A percentile compares a stretch with the other conserved stretches of the same genome.
These are phyloP conservation scores for Chlorella vulgaris DNA, from an alignment of 139 green algal genomes.

Conservation along the genomic window DNA sequence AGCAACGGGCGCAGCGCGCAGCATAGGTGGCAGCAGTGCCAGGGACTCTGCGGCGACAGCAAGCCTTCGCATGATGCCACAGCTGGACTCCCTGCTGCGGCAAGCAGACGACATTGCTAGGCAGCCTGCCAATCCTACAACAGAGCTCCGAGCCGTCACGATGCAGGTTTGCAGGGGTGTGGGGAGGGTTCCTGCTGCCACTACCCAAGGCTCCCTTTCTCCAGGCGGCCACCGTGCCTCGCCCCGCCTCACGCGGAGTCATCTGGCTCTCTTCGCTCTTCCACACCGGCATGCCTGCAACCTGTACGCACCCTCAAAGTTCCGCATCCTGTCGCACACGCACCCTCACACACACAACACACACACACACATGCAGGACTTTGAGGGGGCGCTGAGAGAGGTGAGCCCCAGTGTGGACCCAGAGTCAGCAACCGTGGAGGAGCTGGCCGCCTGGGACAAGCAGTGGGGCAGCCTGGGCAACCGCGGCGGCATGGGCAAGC, in stretches of 20 bases:
- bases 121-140: background rate
- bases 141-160: conserved; percentile 22
- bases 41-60: background rate
- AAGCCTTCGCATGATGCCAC: conserved; percentile 10
- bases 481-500: background rate
- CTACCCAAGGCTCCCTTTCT: too few species aligned
- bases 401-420: conserved; percentile 39
- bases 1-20: background rate
- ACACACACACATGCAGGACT: conserved; percentile 48
- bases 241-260: too few species aligned
- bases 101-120: conserved; percentile 15
- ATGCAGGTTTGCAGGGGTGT: conserved; percentile 9
- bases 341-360: too few species aligned
- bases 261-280: too few species aligned
- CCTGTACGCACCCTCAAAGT: too few species aligned
- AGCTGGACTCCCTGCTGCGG: conserved; percentile 28
- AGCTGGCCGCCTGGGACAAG: conserved; percentile 48
- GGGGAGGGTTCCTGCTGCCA: background rate
- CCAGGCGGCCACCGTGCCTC: too few species aligned
- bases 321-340: too few species aligned
- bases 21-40: background rate
- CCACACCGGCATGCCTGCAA: too few species aligned
- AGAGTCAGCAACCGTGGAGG: conserved; percentile 33
- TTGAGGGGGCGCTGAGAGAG: conserved; percentile 40
- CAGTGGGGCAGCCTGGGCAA: conserved; percentile 38